Percentiles rank a stretch among this genome's conserved stretches.
Conservation (phyloP, 345 rosid species). For the Ceriops tagal region DNA sequence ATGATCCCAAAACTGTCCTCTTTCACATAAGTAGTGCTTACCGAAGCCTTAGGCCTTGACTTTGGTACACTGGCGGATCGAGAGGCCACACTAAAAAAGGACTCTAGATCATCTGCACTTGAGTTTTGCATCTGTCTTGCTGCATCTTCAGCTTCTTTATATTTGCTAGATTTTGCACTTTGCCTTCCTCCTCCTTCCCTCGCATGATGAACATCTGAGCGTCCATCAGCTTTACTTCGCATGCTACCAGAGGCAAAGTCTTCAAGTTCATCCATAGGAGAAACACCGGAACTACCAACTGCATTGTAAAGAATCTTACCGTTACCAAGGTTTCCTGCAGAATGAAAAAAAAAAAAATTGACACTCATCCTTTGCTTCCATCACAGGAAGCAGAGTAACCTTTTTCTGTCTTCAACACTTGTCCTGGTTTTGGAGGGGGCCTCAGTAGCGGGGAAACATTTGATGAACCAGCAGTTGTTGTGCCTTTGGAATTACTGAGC, state of each 20-base stretch:
- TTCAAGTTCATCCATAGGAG: conserved; percentile 74
- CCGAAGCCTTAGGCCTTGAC: conserved; percentile 49
- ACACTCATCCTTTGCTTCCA: conserved; percentile 10
- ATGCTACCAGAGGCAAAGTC: conserved; percentile 58
- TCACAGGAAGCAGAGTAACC: conserved; percentile 34
- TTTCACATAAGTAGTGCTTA: conserved; percentile 35
- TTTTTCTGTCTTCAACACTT: conserved; percentile 48
- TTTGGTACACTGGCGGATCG: conserved; percentile 78
- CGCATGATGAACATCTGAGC: conserved; percentile 18
- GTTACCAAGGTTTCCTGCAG: conserved; percentile 14
- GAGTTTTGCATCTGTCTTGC: conserved; percentile 33
- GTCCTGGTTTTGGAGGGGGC: conserved; percentile 70
- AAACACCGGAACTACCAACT: conserved; percentile 45
- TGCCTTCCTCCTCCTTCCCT: conserved; percentile 16
- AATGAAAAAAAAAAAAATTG: neutral
- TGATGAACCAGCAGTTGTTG: conserved; percentile 29
- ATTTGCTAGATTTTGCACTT: conserved; percentile 35
- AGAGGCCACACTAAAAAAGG: conserved; percentile 43
- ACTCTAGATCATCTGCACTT: conserved; percentile 60
- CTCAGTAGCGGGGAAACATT: conserved; percentile 38
- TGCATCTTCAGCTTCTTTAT: conserved; percentile 57
- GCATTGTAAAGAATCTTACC: conserved; percentile 26
- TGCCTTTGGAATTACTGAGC: conserved; percentile 35
- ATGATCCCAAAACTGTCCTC: neutral
- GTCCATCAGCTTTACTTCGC: conserved; percentile 31